Conservation (phyloP, 768 basidiomycete genomes). For the Fibroporia radiculosa region DNA sequence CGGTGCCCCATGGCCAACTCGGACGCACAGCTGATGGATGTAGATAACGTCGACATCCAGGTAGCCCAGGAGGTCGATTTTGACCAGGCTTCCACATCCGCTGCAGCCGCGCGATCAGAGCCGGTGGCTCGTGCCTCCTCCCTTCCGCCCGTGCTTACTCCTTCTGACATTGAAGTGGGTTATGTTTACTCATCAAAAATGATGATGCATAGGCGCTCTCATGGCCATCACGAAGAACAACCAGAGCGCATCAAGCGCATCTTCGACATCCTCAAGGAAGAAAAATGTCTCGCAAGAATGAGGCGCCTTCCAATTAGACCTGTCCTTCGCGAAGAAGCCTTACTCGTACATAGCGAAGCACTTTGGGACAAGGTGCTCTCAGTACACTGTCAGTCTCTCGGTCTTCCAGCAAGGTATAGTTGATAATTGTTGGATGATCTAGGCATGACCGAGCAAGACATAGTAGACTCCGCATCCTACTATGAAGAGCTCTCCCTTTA, state of each 20-base stretch:
- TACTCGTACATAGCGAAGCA: constrained; percentile 85
- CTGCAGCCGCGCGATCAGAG: background rate
- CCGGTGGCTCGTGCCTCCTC: constrained; percentile 7
- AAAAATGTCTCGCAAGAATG: constrained; percentile 63
- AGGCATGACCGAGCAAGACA: constrained; percentile 74
- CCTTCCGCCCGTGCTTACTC: constrained; percentile 6
- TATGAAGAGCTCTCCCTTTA: constrained; percentile 93
- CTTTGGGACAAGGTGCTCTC: constrained; percentile 87
- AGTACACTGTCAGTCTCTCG: constrained; percentile 59
- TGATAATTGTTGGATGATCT: constrained; percentile 3
- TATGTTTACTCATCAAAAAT: constrained; percentile 85
- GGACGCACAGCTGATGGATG: no score
- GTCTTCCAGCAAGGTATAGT: background rate
- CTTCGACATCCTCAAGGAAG: constrained; percentile 52
- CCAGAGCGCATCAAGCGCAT: constrained; percentile 75
- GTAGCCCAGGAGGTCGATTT: constrained; percentile 4
- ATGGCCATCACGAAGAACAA: constrained; percentile 74
- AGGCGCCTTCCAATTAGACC: constrained; percentile 67
- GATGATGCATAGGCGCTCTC: constrained; percentile 71
- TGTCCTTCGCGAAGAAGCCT: constrained; percentile 68
- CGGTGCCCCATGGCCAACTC: no score
- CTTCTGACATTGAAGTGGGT: constrained; percentile 42
- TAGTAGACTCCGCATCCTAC: constrained; percentile 66
- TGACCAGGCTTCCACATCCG: constrained; percentile 4
- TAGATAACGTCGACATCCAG: background rate